These are phyloP conservation scores for Curvularia sp. DNA, from an alignment of 2,329 filamentous ascomycete genomes.

Conservation along the genomic window DNA sequence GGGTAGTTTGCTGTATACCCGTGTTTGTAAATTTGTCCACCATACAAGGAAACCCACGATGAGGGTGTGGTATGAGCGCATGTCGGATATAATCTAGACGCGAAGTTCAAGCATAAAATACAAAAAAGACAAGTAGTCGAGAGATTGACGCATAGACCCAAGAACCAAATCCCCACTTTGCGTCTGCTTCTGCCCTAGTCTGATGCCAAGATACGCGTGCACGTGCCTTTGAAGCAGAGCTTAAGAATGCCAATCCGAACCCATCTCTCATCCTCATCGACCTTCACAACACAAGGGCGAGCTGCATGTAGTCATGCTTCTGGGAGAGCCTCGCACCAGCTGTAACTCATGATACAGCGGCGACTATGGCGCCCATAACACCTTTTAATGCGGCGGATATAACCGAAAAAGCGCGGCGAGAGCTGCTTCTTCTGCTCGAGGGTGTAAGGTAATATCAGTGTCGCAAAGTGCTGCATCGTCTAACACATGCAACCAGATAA, in stretches of 20 bases:
- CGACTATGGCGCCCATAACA: constrained; percentile 69
- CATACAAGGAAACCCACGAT: neutral
- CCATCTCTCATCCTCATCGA: constrained; percentile 8
- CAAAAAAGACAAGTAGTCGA: neutral
- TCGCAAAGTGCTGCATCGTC: constrained; percentile 36
- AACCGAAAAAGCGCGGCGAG: constrained; percentile 81
- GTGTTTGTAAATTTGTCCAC: constrained; percentile 1
- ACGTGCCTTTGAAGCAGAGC: constrained; percentile 24
- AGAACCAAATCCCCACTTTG: neutral
- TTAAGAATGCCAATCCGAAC: constrained; percentile 13
- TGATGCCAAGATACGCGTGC: constrained; percentile 24
- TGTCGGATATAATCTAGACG: neutral
- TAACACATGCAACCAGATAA: constrained; percentile 68
- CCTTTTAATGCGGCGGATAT: constrained; percentile 78
- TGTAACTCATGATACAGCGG: constrained; percentile 19
- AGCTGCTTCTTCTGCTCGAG: constrained; percentile 89
- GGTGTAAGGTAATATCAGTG: constrained; percentile 73
- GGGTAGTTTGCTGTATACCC: constrained; percentile 26
- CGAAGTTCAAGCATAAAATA: neutral
- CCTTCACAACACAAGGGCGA: constrained; percentile 16
- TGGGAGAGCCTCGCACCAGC: constrained; percentile 7
- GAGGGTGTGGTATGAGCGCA: neutral
- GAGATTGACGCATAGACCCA: neutral
- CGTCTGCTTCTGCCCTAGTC: constrained; percentile 1
- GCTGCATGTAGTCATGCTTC: constrained; percentile 18